Evolutionary conservation across 345 rosid species (phyloP).

Genomic region (Rhodamnia argentea): DNA sequence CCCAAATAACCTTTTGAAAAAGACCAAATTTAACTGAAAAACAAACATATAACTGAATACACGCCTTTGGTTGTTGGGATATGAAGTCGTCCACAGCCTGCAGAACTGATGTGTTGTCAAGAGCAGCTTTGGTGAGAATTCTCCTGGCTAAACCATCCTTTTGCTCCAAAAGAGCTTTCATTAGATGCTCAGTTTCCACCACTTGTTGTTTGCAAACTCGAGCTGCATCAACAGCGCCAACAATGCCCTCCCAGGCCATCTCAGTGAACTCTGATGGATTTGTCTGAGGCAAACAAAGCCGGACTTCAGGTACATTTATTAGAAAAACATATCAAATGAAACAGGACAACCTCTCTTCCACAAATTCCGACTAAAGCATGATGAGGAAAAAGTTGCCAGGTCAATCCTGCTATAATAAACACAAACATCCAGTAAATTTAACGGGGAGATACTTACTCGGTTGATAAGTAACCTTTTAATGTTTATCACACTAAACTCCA

Average conservation of each 20-base stretch:
- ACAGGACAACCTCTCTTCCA: background rate
- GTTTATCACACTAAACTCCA: background rate
- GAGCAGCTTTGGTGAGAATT: constrained; percentile 65
- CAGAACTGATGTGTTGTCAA: constrained; percentile 57
- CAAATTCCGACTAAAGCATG: background rate
- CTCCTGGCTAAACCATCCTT: constrained; percentile 81
- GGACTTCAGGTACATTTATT: background rate
- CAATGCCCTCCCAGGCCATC: constrained; percentile 86
- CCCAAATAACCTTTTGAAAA: background rate
- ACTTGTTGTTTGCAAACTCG: constrained; percentile 48
- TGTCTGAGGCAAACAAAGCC: constrained; percentile 12
- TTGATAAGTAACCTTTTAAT: background rate
- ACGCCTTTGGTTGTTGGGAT: constrained; percentile 64
- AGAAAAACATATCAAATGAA: background rate
- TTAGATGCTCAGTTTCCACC: constrained; percentile 80
- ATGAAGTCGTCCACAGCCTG: constrained; percentile 59
- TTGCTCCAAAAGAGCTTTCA: constrained; percentile 91
- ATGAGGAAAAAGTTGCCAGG: background rate
- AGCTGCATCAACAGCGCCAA: constrained; percentile 68
- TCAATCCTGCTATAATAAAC: background rate
- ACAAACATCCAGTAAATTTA: background rate
- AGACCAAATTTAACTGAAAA: background rate
- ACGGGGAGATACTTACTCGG: background rate
- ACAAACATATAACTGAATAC: background rate
- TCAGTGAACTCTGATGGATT: constrained; percentile 64